Conservation (phyloP, 2,329 filamentous ascomycete genomes). For the Cercospora sojina region DNA sequence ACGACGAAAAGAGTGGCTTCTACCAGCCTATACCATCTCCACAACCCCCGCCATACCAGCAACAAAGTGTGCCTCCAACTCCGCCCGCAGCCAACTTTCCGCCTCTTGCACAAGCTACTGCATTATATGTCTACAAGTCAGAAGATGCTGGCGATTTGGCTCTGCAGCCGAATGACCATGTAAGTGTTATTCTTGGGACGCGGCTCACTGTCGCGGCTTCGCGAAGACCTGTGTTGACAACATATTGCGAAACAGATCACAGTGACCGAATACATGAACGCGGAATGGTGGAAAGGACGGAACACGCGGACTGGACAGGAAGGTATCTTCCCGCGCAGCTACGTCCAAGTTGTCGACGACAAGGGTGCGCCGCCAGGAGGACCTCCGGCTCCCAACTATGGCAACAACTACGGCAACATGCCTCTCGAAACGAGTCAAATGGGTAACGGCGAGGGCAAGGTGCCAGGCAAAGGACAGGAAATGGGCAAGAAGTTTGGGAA, state of each 20-base stretch:
- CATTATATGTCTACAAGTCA: slow-evolving; percentile 79
- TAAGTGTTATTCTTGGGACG: slow-evolving; percentile 42
- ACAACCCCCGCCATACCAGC: slow-evolving; percentile 54
- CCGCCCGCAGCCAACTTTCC: slow-evolving; percentile 48
- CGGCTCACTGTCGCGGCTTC: not conserved
- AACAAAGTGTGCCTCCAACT: slow-evolving; percentile 44
- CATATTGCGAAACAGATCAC: slow-evolving; percentile 37
- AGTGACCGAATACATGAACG: slow-evolving; percentile 90
- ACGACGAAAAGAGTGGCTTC: slow-evolving; percentile 42
- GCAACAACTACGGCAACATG: slow-evolving; percentile 60
- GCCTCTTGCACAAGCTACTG: slow-evolving; percentile 70
- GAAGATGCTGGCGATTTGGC: slow-evolving; percentile 78
- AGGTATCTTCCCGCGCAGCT: slow-evolving; percentile 93
- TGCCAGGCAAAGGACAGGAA: slow-evolving; percentile 56
- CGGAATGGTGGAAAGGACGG: slow-evolving; percentile 92
- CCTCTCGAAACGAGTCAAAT: slow-evolving; percentile 70
- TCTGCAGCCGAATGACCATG: slow-evolving; percentile 75
- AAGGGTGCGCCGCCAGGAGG: slow-evolving; percentile 49
- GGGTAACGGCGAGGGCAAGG: slow-evolving; percentile 49
- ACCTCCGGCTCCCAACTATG: slow-evolving; percentile 51
- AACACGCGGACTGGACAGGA: slow-evolving; percentile 80
- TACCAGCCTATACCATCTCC: slow-evolving; percentile 41
- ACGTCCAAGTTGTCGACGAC: slow-evolving; percentile 71
- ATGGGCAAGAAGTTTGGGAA: slow-evolving; percentile 54
- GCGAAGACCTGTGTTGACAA: not conserved